These are phyloP conservation scores for Parastagonospora avenae DNA, from an alignment of 2,329 filamentous ascomycete species.

Conservation along the genomic window DNA sequence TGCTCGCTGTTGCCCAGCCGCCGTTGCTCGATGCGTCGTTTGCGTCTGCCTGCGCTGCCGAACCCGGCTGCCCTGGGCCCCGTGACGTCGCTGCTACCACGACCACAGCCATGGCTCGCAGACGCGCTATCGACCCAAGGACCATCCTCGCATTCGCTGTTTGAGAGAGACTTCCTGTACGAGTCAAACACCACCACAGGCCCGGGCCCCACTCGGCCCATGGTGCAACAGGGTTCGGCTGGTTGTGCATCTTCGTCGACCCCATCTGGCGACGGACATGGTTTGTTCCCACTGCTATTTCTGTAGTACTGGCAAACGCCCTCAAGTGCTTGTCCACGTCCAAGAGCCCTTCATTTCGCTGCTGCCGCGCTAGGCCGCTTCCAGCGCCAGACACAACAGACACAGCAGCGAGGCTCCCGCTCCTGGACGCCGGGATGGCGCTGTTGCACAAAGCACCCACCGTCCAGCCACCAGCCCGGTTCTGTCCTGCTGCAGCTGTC, in stretches of 20 bases:
- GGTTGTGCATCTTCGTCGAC: conserved; percentile 28
- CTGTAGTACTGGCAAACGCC: conserved; percentile 33
- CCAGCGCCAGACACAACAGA: conserved; percentile 25
- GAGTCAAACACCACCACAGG: conserved; percentile 3
- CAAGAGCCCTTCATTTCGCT: conserved; percentile 19
- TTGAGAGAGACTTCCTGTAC: conserved; percentile 20
- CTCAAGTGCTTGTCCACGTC: conserved; percentile 13
- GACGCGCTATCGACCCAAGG: not conserved
- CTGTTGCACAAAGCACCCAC: conserved; percentile 27
- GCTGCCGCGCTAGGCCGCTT: conserved; percentile 30
- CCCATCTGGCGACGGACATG: conserved; percentile 1
- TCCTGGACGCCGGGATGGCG: conserved; percentile 34
- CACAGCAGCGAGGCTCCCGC: conserved; percentile 25
- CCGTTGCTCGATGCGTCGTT: no score
- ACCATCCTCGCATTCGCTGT: conserved; percentile 19
- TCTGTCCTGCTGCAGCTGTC: conserved; percentile 40
- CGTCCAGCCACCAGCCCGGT: conserved; percentile 41
- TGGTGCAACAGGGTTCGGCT: conserved; percentile 17
- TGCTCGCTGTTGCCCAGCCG: not conserved
- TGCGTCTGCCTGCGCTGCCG: no score
- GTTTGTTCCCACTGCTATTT: conserved; percentile 25
- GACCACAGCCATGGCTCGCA: not conserved
- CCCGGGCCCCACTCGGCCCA: conserved; percentile 13
- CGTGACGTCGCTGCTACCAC: not conserved
- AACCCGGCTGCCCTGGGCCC: no score